Evolutionary conservation across 768 basidiomycete species (phyloP).

Genomic region (Amanita rimosa): DNA sequence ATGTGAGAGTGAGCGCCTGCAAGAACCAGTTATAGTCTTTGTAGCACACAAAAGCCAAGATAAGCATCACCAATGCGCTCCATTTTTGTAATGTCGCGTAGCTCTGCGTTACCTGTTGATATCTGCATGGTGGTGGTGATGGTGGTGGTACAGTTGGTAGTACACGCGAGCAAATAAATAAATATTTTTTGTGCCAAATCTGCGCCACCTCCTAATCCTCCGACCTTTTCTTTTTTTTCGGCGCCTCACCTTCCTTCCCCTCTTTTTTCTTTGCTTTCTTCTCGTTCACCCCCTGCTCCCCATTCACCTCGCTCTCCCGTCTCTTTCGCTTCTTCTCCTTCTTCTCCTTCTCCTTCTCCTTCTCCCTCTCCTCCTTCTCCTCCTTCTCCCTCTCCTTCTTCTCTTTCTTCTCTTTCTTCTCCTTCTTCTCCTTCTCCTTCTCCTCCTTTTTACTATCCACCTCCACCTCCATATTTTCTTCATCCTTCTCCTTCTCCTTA

Average conservation of each 20-base stretch:
- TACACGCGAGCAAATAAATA: too few relatives aligned
- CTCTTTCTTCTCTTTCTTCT: slow-evolving; percentile 9
- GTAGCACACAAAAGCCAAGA: not conserved
- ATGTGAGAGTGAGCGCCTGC: slow-evolving; percentile 90
- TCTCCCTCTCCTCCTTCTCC: too few relatives aligned
- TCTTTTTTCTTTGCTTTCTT: slow-evolving; percentile 46
- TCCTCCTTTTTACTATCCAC: slow-evolving; percentile 28
- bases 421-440: not conserved
- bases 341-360: slow-evolving; percentile 19
- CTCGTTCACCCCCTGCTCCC: slow-evolving; percentile 63
- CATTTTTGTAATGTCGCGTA: slow-evolving; percentile 86
- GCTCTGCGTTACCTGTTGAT: slow-evolving; percentile 63
- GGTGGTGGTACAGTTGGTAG: too few relatives aligned
- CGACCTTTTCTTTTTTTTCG: slow-evolving; percentile 45
- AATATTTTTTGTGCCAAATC: too few relatives aligned
- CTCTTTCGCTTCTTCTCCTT: slow-evolving; percentile 65
- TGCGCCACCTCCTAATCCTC: slow-evolving; percentile 11
- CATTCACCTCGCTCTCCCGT: slow-evolving; percentile 43
- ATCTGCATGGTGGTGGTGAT: slow-evolving; percentile 50
- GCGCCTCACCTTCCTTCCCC: slow-evolving; percentile 16
- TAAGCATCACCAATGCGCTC: slow-evolving; percentile 72
- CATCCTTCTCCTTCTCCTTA: slow-evolving; percentile 26
- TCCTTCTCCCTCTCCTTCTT: not conserved
- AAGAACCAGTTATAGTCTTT: slow-evolving; percentile 4
- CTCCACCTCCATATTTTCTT: slow-evolving; percentile 29